Conservation (phyloP, 768 basidiomycete species). For the Tricholoma furcatifolium region DNA sequence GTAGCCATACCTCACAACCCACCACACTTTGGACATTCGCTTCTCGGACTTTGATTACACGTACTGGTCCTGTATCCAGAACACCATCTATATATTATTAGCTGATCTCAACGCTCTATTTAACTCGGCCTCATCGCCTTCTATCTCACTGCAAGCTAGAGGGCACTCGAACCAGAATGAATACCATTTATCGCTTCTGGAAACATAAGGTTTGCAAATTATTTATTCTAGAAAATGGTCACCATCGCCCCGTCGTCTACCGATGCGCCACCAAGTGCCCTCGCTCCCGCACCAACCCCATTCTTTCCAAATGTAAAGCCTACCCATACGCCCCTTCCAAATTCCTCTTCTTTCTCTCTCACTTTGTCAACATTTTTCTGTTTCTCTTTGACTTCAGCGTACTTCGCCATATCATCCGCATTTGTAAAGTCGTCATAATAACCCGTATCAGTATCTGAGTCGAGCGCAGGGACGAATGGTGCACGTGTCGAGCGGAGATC, state of each 20-base stretch:
- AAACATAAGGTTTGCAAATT: background rate
- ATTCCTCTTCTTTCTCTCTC: slow-evolving; percentile 79
- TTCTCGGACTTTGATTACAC: too few relatives aligned
- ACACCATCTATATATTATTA: too few relatives aligned
- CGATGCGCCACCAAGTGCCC: slow-evolving; percentile 33
- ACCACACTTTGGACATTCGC: background rate
- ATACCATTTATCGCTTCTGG: background rate
- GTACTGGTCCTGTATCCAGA: too few relatives aligned
- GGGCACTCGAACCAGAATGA: too few relatives aligned
- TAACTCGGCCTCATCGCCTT: background rate
- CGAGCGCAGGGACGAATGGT: slow-evolving; percentile 93
- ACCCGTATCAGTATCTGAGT: slow-evolving; percentile 92
- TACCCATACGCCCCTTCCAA: slow-evolving; percentile 80
- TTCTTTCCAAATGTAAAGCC: slow-evolving; percentile 92
- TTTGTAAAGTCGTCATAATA: slow-evolving; percentile 93
- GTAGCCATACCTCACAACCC: background rate
- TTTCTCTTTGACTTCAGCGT: slow-evolving; percentile 97
- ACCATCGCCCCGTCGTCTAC: slow-evolving; percentile 53
- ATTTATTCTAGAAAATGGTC: slow-evolving; percentile 50
- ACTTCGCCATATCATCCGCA: slow-evolving; percentile 96
- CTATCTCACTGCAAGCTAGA: too few relatives aligned
- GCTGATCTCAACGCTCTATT: slow-evolving; percentile 7
- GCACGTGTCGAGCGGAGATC: slow-evolving; percentile 72
- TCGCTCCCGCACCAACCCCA: slow-evolving; percentile 61
- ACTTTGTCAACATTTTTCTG: slow-evolving; percentile 92